These are phyloP conservation scores for Rehmannia glutinosa DNA, from an alignment of 257 asterid species.

Conservation along the genomic window DNA sequence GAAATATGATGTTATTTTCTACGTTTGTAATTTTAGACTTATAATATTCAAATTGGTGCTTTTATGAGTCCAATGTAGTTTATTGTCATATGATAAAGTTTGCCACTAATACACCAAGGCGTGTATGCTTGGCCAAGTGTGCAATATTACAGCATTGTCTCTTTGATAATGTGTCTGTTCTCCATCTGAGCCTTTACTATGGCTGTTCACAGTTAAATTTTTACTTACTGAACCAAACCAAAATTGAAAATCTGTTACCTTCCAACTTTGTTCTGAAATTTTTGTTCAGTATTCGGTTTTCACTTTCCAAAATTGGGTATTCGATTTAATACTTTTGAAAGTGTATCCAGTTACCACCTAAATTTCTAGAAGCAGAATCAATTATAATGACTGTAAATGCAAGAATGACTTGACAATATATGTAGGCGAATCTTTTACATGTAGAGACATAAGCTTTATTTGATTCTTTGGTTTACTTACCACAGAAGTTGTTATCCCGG, in stretches of 20 bases:
- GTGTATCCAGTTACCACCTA: neutral
- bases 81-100: neutral
- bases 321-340: too few relatives aligned
- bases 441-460: neutral
- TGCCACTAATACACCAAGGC: neutral
- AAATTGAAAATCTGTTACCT: too few relatives aligned
- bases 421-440: neutral
- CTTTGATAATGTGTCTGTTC: neutral
- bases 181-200: neutral
- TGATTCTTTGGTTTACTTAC: neutral
- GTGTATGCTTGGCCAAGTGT: too few relatives aligned
- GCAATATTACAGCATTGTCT: neutral
- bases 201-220: too few relatives aligned
- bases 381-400: neutral
- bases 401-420: neutral
- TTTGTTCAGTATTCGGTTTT: too few relatives aligned
- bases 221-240: too few relatives aligned
- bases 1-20: slow-evolving; percentile 6
- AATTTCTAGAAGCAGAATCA: neutral
- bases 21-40: neutral
- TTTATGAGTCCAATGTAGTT: neutral
- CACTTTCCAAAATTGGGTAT: too few relatives aligned
- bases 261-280: too few relatives aligned
- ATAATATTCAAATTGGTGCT: slow-evolving; percentile 8
- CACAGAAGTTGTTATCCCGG: too few relatives aligned